Base-by-base conservation (phyloP, 768 basidiomycete genomes). In the Boletus reticuloceps region DNA sequence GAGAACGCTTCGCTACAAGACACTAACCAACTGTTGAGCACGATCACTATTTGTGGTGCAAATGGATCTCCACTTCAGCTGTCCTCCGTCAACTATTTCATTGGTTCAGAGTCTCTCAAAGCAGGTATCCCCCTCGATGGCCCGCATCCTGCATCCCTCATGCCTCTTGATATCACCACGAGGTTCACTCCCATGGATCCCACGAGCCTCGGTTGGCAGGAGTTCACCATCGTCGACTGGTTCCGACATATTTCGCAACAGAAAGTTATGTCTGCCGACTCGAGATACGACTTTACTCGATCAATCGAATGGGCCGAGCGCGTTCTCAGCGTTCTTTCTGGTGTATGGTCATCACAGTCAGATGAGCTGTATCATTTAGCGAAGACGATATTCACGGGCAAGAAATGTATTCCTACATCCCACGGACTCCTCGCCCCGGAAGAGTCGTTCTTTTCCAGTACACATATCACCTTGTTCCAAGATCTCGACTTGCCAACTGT, bases 301-400 rank as follows among this genome's bases (percentile, higher is more conserved):
- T 91, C 89, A 2, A 72, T 88, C 0, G 64, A 73, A 12, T 96
- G 94, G 82, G 82, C 92, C 1, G 92, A 94, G 64, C 82, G 82
- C 42, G 86, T 94, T 9, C 73, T 95, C 8, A 64, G 64, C 1
- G 74, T 82, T 41, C 65, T 93, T 6, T 74, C 82, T 2, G 80
- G 86, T n/a, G 78, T 81, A 1, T 96, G 94, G 91, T 76, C 81
- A 13, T 79, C 80, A 8, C 67, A 91, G 17, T 64, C 75, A 14
- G 63, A 68, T 14, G 63, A 73, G 5, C 76, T 5, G 12, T 5
- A 5, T 9, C 27, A 22, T 68, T 83, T 13, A 70, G 69, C 11
- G 55, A 62, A 11, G 62, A 14, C 4, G 12, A 6, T 79, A 5
- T 60, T 85, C 29, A 64, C 1, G 10, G 39, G 22, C 19, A 39